Base-by-base conservation (phyloP, 2,329 filamentous ascomycete species). In the Talaromyces sp. region DNA sequence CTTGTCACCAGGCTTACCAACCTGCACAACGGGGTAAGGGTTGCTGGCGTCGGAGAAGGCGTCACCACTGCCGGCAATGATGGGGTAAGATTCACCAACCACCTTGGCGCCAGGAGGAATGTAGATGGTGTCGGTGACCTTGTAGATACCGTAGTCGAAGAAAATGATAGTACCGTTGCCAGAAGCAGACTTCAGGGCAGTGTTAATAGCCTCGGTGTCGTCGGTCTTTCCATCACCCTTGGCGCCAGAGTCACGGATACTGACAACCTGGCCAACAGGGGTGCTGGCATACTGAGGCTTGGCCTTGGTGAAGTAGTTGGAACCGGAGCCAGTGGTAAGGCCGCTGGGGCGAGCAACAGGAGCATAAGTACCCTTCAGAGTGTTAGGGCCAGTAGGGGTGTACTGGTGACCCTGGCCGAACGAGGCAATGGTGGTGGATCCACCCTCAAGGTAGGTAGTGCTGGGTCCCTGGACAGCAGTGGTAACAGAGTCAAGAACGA, bases 161-260 rank as follows among this genome's bases (percentile, higher is more conserved):
- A 81, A 86, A 9, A 85, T 71, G 53, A 87, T 76, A 63, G 82
- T 79, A 19, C 77, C 76, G n/a, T 73, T 68, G 0, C 74, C 68
- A 2, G 78, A 78, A 3, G 85, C 84, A 3, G 70, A 72, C 68
- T 78, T 75, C 68, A 89, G 85, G 65, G 92, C 92, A 42, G 79
- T 75, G 79, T 96, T 97, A 83, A 98, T 96, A 61, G 93, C 91
- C 0, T 77, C 87, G 0, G 93, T 96, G 71, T 97, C 93, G 73
- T 98, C 93, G 30, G 88, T 89, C 0, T 78, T 75, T 17, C 87
- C 87, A 68, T 88, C 85, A 65, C 85, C 84, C 51, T 67, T 77
- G 7, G 77, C 77, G 59, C 79, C 75, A 63, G 68, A 67, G 60
- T 66, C 71, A 56, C 80, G 74, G 30, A 81, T 78, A 59, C 78